Base-by-base conservation (phyloP, 2,329 filamentous ascomycete species). In the Paracoccidioides lutzii region DNA sequence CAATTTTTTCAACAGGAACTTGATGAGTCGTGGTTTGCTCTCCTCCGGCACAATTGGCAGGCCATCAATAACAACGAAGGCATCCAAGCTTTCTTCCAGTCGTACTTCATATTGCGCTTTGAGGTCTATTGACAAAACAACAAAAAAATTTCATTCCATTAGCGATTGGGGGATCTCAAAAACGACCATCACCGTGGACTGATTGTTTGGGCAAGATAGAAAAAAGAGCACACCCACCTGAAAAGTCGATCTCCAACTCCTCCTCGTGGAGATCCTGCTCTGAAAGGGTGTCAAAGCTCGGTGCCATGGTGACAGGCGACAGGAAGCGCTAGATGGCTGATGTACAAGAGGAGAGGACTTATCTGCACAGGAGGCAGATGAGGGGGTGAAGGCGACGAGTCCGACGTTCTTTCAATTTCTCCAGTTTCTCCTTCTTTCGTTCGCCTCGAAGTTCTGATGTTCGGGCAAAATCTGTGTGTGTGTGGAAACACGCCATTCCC, bases 11-110 rank as follows among this genome's bases (percentile, higher is more conserved):
- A 95, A 77, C 75, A 98, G 78, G 74, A 97, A 97, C 75, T 97
- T 97, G 73, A 95, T 79, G 59, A 98, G 83, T 79, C 95, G 97
- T 58, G 87, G 83, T 77, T 90, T 91, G 78, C 87, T 90, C 52
- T 93, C 91, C 71, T 90, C 88, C 57, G 79, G 88, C 61, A 98
- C 91, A 61, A 86, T 77, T 62, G 93, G 93, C 45, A 98, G 82
- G 62, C 93, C 93, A 73, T 98, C 93, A 69, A 97, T 82, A 60
- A 97, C 90, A 62, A 98, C 87, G 68, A 98, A 98, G 61, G 90
- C 87, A 71, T 98, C 93, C 66, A 96, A 86, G 57, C 93, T 93
- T 73, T 95, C 88, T 72, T 98, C 93, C 62, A 97, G 80, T 70
- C 91, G 88, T 60, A 97, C 90, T 75, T 97, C 90, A 71, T 90